phyloP scores from a whole-genome alignment of 2,329 filamentous ascomycete species.

The Fusarium burgessii region DNA sequence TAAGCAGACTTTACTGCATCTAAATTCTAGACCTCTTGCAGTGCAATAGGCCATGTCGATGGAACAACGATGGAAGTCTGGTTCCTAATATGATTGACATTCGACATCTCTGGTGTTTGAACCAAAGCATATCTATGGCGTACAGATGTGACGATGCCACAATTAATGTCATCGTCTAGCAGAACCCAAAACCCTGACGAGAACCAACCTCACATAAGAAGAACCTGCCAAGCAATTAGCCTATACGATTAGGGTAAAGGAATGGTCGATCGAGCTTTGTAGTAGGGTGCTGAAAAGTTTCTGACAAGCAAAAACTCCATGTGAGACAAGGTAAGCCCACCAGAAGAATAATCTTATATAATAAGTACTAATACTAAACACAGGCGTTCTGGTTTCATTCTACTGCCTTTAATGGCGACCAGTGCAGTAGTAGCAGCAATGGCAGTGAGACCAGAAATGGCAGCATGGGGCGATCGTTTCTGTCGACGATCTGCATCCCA shows the following conservation, averaged over 20 bases:
- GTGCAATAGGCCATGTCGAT: too few species aligned
- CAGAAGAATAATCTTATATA: rapidly evolving
- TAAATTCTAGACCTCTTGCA: too few species aligned
- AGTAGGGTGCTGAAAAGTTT: neutral
- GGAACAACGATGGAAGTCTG: neutral
- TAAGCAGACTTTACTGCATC: too few species aligned
- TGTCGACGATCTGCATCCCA: neutral
- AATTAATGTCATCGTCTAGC: too few species aligned
- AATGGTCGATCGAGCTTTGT: neutral
- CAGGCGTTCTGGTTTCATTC: neutral
- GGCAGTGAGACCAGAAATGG: neutral
- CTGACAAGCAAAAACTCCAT: neutral
- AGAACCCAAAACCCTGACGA: too few species aligned
- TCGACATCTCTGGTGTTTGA: too few species aligned
- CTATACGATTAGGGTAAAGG: neutral
- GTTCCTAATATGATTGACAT: neutral
- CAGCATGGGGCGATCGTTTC: neutral
- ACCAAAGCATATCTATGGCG: too few species aligned
- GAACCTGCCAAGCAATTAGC: too few species aligned
- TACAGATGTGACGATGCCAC: too few species aligned
- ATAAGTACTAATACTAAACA: neutral
- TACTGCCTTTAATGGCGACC: rapidly evolving
- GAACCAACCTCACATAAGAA: too few species aligned
- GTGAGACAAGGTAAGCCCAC: too few species aligned
- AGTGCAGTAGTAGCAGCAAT: neutral